Percentiles rank a stretch among this genome's conserved stretches.
phyloP scores from a whole-genome alignment of 768 basidiomycete species.

The Crassisporium funariophilum region DNA sequence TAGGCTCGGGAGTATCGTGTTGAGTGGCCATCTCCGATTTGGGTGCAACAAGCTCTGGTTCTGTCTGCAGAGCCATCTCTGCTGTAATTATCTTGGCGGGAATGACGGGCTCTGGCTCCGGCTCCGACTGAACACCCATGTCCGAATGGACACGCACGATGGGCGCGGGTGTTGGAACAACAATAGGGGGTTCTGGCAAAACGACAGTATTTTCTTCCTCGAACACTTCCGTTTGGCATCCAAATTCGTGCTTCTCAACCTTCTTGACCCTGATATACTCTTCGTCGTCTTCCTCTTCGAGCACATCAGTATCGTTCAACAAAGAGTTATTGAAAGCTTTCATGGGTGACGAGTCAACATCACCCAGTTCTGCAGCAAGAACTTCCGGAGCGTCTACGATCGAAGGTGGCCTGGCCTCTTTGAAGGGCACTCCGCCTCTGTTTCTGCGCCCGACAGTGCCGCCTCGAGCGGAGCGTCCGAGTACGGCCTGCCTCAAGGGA shows the following conservation, averaged over 20 bases:
- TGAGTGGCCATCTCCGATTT: constrained; percentile 55
- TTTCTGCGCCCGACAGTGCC: constrained; percentile 53
- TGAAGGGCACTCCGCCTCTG: constrained; percentile 69
- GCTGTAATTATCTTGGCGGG: constrained; percentile 26
- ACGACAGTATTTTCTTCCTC: constrained; percentile 31
- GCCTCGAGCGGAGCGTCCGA: constrained; percentile 52
- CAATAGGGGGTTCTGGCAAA: constrained; percentile 29
- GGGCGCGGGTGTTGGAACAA: constrained; percentile 7
- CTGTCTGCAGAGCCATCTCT: constrained; percentile 52
- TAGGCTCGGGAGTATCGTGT: constrained; percentile 36
- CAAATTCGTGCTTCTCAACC: constrained; percentile 60
- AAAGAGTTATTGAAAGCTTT: constrained; percentile 34
- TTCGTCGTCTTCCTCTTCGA: constrained; percentile 40
- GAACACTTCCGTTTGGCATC: constrained; percentile 62
- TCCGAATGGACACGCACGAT: constrained; percentile 12
- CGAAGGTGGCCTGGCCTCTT: constrained; percentile 69
- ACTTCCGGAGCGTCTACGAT: constrained; percentile 74
- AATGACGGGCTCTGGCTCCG: constrained; percentile 13
- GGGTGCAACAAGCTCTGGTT: constrained; percentile 37
- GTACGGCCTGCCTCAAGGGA: constrained; percentile 62
- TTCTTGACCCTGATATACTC: constrained; percentile 40
- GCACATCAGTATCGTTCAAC: constrained; percentile 36
- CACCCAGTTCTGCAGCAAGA: constrained; percentile 62
- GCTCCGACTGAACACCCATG: constrained; percentile 12
- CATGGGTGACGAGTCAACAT: constrained; percentile 34